Conservation (phyloP, 2,329 filamentous ascomycete genomes). For the Sclerotinia glacialis region DNA sequence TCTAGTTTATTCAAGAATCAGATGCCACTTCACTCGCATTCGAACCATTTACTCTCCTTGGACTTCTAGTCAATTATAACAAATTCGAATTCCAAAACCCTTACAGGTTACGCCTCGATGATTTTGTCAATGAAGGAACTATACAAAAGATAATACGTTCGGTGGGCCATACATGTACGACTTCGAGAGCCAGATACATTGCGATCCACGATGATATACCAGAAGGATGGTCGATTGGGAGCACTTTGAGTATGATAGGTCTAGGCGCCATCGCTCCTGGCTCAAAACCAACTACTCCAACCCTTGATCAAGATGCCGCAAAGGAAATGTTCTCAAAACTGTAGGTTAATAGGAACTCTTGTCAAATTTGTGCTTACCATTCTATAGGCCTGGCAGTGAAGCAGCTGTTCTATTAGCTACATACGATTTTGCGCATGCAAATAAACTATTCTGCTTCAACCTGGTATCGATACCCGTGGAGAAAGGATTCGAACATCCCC, state of each 20-base stretch:
- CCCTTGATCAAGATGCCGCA: constrained; percentile 72
- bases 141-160: constrained; percentile 79
- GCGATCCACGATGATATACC: constrained; percentile 86
- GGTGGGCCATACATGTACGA: constrained; percentile 69
- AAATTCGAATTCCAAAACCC: constrained; percentile 99
- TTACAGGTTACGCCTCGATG: constrained; percentile 85
- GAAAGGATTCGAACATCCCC: constrained; percentile 67
- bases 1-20: constrained; percentile 76
- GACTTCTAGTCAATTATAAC: constrained; percentile 94
- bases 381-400: constrained; percentile 68
- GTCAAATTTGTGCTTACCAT: constrained; percentile 30
- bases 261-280: constrained; percentile 72
- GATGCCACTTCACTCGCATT: constrained; percentile 62
- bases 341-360: constrained; percentile 50
- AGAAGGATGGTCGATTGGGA: constrained; percentile 81
- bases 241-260: constrained; percentile 79
- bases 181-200: constrained; percentile 71
- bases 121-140: constrained; percentile 88
- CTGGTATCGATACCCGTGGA: constrained; percentile 65
- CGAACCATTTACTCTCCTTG: constrained; percentile 77
- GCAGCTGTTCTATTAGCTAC: constrained; percentile 78
- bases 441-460: constrained; percentile 91
- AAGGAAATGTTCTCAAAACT: constrained; percentile 78
- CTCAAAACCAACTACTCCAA: constrained; percentile 58
- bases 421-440: constrained; percentile 91